A percentile compares a stretch with the other conserved stretches of the same genome.
Evolutionary conservation across 1,284 basidiomycete species (phyloP).

Genomic region (Amylostereum areolatum): DNA sequence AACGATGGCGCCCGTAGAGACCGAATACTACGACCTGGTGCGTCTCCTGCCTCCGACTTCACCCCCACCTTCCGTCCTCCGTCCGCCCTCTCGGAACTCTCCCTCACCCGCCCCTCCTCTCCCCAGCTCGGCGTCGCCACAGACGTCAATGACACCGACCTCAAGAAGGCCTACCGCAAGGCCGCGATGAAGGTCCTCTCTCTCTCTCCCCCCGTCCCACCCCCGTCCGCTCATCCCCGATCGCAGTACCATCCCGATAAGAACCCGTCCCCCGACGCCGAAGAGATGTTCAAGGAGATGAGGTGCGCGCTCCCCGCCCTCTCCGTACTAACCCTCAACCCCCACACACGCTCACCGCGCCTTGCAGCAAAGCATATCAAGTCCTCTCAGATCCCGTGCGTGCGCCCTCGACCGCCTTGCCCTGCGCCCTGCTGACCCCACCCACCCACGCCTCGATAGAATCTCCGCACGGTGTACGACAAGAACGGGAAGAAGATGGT

Average conservation of each 20-base stretch:
- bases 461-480: constrained; percentile 89
- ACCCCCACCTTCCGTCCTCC: not conserved
- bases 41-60: constrained; percentile 6
- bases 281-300: constrained; percentile 92
- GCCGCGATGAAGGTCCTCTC: constrained; percentile 82
- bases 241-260: constrained; percentile 88
- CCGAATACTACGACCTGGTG: constrained; percentile 45
- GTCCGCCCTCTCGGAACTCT: too few relatives aligned
- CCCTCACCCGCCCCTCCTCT: not conserved
- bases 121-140: constrained; percentile 39
- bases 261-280: constrained; percentile 82
- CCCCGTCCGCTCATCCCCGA: not conserved
- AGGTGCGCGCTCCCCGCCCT: constrained; percentile 40
- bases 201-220: not conserved
- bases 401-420: constrained; percentile 12
- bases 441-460: constrained; percentile 37
- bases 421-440: constrained; percentile 7
- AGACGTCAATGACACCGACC: constrained; percentile 60
- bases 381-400: constrained; percentile 79
- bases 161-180: constrained; percentile 96
- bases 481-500: constrained; percentile 91
- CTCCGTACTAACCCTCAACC: constrained; percentile 10
- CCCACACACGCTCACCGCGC: too few relatives aligned
- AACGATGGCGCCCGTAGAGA: constrained; percentile 41
- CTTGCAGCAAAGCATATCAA: constrained; percentile 81